A percentile compares a stretch with the other conserved stretches of the same genome.
Conservation (phyloP, 2,329 filamentous ascomycete genomes). For the Arthrobotrys pseudoclavata region DNA sequence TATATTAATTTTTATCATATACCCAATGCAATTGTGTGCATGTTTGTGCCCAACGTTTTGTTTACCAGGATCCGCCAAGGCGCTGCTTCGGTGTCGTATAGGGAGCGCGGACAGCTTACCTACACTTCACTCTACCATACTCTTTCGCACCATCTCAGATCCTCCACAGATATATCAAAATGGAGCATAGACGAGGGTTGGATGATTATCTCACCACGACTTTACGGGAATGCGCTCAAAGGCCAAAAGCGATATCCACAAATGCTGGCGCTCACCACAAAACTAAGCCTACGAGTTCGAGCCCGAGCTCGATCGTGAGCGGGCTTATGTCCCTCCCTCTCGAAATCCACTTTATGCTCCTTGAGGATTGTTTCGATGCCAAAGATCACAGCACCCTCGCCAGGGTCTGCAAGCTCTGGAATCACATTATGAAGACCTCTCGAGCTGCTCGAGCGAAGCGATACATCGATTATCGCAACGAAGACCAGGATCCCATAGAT, state of each 20-base stretch:
- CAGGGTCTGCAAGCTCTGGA: slow-evolving; percentile 16
- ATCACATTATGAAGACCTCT: slow-evolving; percentile 19
- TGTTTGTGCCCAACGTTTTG: no score
- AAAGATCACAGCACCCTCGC: slow-evolving; percentile 20
- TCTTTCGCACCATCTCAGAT: no score
- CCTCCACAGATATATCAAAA: no score
- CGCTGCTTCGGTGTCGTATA: no score
- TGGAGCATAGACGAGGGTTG: no score
- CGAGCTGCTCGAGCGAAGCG: slow-evolving; percentile 17
- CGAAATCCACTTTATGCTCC: slow-evolving; percentile 42
- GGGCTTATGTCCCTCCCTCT: slow-evolving; percentile 10
- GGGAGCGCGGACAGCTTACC: no score
- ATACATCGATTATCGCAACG: slow-evolving; percentile 8
- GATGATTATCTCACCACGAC: background rate
- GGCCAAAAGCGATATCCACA: background rate
- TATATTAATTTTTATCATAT: no score
- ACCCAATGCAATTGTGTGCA: no score
- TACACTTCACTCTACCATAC: no score
- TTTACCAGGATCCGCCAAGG: no score
- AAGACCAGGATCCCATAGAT: background rate
- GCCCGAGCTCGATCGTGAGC: background rate
- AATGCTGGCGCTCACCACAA: background rate
- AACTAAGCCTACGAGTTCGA: background rate
- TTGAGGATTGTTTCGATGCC: slow-evolving; percentile 27
- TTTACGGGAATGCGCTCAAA: background rate